Base-by-base conservation (phyloP, 2,329 filamentous ascomycete species). In the Cadophora luteo-olivacea region DNA sequence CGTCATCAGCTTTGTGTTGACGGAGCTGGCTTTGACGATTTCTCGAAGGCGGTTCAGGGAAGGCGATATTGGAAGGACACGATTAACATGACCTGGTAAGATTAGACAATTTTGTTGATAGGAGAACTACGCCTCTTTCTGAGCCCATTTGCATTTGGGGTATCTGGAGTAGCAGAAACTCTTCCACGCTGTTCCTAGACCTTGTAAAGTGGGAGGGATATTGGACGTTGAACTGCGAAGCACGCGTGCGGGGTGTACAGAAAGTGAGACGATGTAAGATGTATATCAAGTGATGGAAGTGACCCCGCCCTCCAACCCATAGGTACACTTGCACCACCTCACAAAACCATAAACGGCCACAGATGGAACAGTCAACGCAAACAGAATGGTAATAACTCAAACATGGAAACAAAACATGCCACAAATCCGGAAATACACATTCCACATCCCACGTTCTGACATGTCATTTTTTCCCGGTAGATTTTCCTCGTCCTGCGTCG, bases 401-500 rank as follows among this genome's bases (percentile, higher is more conserved):
- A 19, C 12, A 45, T 29, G 51, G 51, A 54, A 29, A 55, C 33
- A 38, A 38, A 58, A 24, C 22, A n/a, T 32, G 32, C 55, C 33
- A 38, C 32, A 36, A 24, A 14, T 58, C 32, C 32, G 55, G 33
- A 24, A 24, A 38, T 45, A 41, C 57, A 25, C 57, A 38, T 14
- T 22, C 33, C 33, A 22, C 55, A 60, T 60, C 33, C 33, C 57
- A 41, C 57, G 57, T 60, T 45, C 33, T 41, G 57, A 60, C 36
- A 16, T 45, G 36, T 60, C 57, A 45, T 29, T 24, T 58, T 36
- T 58, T 8, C 55, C 14, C 12, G 29, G 29, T 33, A n/a, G 29
- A 55, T 55, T 19, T 33, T 55, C 9, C 24, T 55, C 57, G 57
- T 36, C 57, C 36, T 33, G 22, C 33, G 33, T 45, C 57, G 22